Conservation (phyloP, 495 filamentous ascomycete genomes). For the Penicillium chermesinum region DNA sequence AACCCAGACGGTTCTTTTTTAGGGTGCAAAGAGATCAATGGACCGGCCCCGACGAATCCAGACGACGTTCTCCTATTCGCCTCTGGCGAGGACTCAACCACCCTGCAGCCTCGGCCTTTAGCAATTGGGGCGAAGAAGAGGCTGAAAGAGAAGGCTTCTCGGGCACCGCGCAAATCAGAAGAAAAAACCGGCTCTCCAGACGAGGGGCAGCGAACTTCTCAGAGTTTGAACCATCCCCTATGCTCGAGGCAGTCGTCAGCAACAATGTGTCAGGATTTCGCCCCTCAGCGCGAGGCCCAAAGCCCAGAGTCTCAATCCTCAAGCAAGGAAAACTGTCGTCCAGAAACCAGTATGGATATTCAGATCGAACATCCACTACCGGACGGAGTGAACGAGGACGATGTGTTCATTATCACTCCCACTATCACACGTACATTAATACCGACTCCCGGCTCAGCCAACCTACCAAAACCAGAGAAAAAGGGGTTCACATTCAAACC, state of each 20-base stretch:
- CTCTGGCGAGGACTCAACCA: conserved; percentile 23
- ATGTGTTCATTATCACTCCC: conserved; percentile 49
- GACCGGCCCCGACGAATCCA: conserved; percentile 31
- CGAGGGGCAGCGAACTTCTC: conserved; percentile 34
- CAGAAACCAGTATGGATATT: conserved; percentile 8
- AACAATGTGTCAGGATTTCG: conserved; percentile 29
- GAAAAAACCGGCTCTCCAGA: conserved; percentile 23
- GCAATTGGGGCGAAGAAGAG: conserved; percentile 22
- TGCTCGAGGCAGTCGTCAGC: conserved; percentile 34
- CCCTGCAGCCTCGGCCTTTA: conserved; percentile 21
- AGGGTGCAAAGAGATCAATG: conserved; percentile 43
- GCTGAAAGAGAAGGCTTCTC: conserved; percentile 19
- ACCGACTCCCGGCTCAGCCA: conserved; percentile 12
- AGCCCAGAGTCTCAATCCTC: conserved; percentile 14
- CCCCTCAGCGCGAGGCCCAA: conserved; percentile 17
- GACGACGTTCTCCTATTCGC: conserved; percentile 41
- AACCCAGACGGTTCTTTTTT: conserved; percentile 43
- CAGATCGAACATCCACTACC: background rate
- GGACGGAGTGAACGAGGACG: conserved; percentile 24
- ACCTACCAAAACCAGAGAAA: conserved; percentile 11
- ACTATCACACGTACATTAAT: conserved; percentile 42
- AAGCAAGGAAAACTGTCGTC: conserved; percentile 27
- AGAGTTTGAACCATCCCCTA: conserved; percentile 42
- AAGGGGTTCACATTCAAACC: conserved; percentile 13
- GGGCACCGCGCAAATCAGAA: conserved; percentile 9